Base-by-base conservation (phyloP, 345 rosid species). In the Lagerstroemia speciosa region DNA sequence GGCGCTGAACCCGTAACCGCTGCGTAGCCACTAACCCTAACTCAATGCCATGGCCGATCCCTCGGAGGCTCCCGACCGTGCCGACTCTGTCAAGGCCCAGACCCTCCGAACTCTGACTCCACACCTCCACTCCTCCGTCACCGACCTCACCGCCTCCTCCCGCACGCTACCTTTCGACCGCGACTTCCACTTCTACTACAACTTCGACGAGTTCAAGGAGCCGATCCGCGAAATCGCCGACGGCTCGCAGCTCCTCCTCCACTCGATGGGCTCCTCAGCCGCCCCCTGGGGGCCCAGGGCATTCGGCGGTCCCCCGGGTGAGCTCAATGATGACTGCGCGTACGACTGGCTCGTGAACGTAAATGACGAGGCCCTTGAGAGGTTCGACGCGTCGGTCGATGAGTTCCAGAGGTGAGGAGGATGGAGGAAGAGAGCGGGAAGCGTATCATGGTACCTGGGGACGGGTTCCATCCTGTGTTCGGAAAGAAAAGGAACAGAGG, bases 121-220 rank as follows among this genome's bases (percentile, higher is more conserved):
- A 0, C 79, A 90, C 62, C 73, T 93, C 55, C 68, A 83, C 29
- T 72, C 81, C 12, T 79, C 87, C 17, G 77, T 91, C 40, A 76
- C 91, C 29, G 73, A 71, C 64, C 83, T 89, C 68, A 74, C 85
- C 4, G 76, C 81, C 40, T 72, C 85, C 20, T 86, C 88, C 8
- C 80, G 81, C 61, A 69, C 77, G 45, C 78, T 94, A 62, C 97
- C 99, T 4, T 24, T 87, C 10, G 75, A 82, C 66, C 83, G 78
- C 50, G 99, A 89, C 78, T 94, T 94, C 48, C 96, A 94, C 66
- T 94, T 88, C 78, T 91, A 75, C 81, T 12, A 78, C 84, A 94
- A 91, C 69, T 94, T 94, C 80, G 83, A 77, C 38, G 92, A 84
- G 61, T 89, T 94, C 82, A 86, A 82, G 71, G 72, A 58, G 34